Evolutionary conservation across 2,329 filamentous ascomycete species (phyloP).

Genomic region (Chrysoporthe puriensis): DNA sequence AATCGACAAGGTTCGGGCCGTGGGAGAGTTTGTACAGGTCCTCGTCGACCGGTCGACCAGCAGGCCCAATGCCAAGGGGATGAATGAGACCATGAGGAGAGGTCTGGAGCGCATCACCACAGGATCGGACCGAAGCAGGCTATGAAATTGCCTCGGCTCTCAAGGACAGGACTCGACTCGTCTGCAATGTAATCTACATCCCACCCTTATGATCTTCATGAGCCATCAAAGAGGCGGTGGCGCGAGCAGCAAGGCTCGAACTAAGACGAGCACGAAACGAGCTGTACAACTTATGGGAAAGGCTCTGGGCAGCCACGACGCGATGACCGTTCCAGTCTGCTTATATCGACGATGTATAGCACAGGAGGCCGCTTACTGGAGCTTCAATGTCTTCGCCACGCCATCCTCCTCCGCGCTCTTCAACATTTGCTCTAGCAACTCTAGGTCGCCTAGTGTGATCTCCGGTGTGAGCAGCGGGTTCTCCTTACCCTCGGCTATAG

Average conservation of each 20-base stretch:
- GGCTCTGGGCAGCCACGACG: background rate
- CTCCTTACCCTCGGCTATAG: conserved; percentile 49
- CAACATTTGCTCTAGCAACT: conserved; percentile 59
- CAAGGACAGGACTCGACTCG: background rate
- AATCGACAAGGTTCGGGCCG: conserved; percentile 74
- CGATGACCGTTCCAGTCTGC: background rate
- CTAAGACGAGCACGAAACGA: too few species aligned
- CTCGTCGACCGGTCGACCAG: conserved; percentile 79
- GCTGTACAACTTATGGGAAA: too few species aligned
- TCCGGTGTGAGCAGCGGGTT: conserved; percentile 58
- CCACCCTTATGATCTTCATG: background rate
- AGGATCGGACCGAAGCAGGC: conserved; percentile 35
- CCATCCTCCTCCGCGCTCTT: conserved; percentile 51
- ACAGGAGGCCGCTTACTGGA: conserved; percentile 36
- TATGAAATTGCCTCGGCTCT: conserved; percentile 9
- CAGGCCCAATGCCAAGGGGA: conserved; percentile 67
- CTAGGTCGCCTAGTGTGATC: conserved; percentile 63
- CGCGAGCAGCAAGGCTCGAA: too few species aligned
- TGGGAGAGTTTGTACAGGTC: conserved; percentile 81
- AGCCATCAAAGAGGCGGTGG: background rate
- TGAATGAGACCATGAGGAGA: conserved; percentile 60
- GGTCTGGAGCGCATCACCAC: conserved; percentile 62
- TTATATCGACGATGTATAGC: background rate
- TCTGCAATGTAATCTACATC: background rate
- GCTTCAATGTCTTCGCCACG: conserved; percentile 43